phyloP scores from a whole-genome alignment of 805 yeast genomes.

The Nakazawaea populi region DNA sequence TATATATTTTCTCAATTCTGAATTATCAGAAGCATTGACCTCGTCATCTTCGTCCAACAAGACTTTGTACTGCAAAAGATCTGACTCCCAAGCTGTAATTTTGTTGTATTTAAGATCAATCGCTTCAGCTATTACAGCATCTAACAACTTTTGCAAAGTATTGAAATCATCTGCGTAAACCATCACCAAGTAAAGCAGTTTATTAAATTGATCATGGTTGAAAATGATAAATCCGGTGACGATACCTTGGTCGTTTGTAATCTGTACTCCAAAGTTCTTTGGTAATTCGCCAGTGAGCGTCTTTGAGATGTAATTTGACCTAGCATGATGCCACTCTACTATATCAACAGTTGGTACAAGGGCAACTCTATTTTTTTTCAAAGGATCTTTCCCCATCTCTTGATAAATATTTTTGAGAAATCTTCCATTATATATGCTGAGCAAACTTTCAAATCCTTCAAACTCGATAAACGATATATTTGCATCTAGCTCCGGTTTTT shows the following conservation, averaged over 20 bases:
- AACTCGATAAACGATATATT: slow-evolving; percentile 6
- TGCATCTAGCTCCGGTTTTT: neutral
- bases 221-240: slow-evolving; percentile 32
- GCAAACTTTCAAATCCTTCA: slow-evolving; percentile 4
- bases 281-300: slow-evolving; percentile 5
- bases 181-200: slow-evolving; percentile 14
- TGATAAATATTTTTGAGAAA: slow-evolving; percentile 12
- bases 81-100: slow-evolving; percentile 20
- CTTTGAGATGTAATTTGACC: slow-evolving; percentile 20
- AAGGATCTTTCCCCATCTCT: slow-evolving; percentile 15
- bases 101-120: slow-evolving; percentile 10
- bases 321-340: slow-evolving; percentile 37
- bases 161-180: slow-evolving; percentile 13
- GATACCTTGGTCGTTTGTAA: slow-evolving; percentile 16
- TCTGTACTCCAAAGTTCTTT: slow-evolving; percentile 5
- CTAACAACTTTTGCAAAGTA: slow-evolving; percentile 12
- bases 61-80: slow-evolving; percentile 15
- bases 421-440: neutral
- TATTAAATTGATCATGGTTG: slow-evolving; percentile 28
- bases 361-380: slow-evolving; percentile 20
- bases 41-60: slow-evolving; percentile 3
- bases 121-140: slow-evolving; percentile 11
- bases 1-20: slow-evolving; percentile 9
- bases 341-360: slow-evolving; percentile 31
- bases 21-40: slow-evolving; percentile 3